Conservation (phyloP, 345 rosid genomes). For the Eucalyptus viminalis region DNA sequence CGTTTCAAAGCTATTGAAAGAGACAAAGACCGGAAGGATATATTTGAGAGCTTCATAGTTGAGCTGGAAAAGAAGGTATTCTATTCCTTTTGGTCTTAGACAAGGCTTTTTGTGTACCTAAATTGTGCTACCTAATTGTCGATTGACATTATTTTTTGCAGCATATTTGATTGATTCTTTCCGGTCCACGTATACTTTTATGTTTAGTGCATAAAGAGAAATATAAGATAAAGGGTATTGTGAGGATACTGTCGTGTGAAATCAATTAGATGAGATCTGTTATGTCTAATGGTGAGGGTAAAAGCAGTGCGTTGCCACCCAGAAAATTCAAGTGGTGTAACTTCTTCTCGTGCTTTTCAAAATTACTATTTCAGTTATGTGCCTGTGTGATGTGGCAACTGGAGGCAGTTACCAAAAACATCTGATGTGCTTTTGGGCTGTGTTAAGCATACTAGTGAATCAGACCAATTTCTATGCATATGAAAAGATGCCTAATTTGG, state of each 20-base stretch:
- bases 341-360: not conserved
- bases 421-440: not conserved
- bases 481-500: not conserved
- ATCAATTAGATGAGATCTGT: not conserved
- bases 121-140: not conserved
- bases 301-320: not conserved
- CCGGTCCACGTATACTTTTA: not conserved
- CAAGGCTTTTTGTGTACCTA: not conserved
- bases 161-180: not conserved
- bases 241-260: not conserved
- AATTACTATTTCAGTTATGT: not conserved
- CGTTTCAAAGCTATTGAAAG: constrained; percentile 82
- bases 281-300: not conserved
- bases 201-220: not conserved
- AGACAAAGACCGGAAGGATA: constrained; percentile 83
- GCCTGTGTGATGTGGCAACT: not conserved
- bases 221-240: not conserved
- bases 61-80: constrained; percentile 69
- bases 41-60: constrained; percentile 56
- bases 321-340: not conserved
- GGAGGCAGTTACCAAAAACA: not conserved
- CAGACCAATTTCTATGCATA: not conserved
- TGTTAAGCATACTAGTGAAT: not conserved
- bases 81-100: not conserved
- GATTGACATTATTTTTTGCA: not conserved